phyloP scores from a whole-genome alignment of 805 yeast species.

The Pichia ethanolica region DNA sequence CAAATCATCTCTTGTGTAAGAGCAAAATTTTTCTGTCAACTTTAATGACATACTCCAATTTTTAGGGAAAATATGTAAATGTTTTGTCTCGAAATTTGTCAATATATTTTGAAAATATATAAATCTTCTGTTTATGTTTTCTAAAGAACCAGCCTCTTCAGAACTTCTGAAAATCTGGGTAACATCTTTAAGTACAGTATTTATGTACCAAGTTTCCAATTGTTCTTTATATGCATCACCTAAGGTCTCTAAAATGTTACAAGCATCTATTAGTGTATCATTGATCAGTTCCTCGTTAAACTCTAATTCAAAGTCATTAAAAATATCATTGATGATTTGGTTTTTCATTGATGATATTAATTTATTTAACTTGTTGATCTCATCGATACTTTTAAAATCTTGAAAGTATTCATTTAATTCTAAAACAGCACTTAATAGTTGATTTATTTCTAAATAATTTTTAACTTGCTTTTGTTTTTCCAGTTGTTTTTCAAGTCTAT shows the following conservation, averaged over 20 bases:
- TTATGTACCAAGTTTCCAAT: constrained; percentile 67
- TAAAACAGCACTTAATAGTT: constrained; percentile 59
- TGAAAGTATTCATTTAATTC: constrained; percentile 69
- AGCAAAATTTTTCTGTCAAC: constrained; percentile 57
- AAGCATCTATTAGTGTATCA: constrained; percentile 48
- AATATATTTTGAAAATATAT: constrained; percentile 72
- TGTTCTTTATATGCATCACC: constrained; percentile 51
- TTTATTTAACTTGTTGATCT: constrained; percentile 59
- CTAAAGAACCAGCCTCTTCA: constrained; percentile 94
- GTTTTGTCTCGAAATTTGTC: constrained; percentile 44
- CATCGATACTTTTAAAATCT: constrained; percentile 76
- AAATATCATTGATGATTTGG: constrained; percentile 59
- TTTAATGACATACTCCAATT: constrained; percentile 65
- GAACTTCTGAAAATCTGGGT: constrained; percentile 62
- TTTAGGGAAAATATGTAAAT: constrained; percentile 51
- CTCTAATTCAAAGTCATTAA: constrained; percentile 60
- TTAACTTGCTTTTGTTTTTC: constrained; percentile 24
- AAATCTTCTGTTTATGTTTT: constrained; percentile 74
- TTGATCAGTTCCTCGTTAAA: constrained; percentile 30
- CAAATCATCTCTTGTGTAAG: constrained; percentile 62
- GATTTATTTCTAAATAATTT: constrained; percentile 47
- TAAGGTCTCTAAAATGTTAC: constrained; percentile 60
- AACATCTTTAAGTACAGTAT: constrained; percentile 64
- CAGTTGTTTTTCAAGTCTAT: constrained; percentile 44
- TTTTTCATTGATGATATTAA: constrained; percentile 52